These are phyloP conservation scores for Neoscytalidium dimidiatum DNA, from an alignment of 2,329 filamentous ascomycete species.

Conservation along the genomic window DNA sequence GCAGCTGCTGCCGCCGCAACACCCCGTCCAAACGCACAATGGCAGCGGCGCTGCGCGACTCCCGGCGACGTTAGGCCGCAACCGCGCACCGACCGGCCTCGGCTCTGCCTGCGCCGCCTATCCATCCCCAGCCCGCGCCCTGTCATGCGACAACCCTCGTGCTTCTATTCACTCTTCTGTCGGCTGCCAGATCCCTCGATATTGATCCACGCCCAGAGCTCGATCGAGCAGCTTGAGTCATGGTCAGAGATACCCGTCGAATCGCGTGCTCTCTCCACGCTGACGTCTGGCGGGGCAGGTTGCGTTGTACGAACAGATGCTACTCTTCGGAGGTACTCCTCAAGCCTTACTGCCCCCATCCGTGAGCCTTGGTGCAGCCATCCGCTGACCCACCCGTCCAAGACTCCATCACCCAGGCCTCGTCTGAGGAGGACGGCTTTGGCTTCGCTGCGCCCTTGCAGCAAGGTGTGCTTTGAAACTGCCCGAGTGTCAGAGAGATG, in stretches of 20 bases:
- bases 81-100: neutral
- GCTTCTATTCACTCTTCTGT: neutral
- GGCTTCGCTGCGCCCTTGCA: slow-evolving; percentile 74
- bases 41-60: no score
- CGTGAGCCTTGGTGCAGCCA: no score
- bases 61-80: no score
- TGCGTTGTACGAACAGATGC: slow-evolving; percentile 45
- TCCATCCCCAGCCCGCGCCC: neutral
- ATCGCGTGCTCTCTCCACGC: neutral
- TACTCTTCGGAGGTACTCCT: slow-evolving; percentile 74
- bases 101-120: neutral
- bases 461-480: slow-evolving; percentile 60
- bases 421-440: slow-evolving; percentile 66
- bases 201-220: neutral
- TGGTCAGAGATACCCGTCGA: neutral
- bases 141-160: neutral
- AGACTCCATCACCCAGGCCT: slow-evolving; percentile 77
- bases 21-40: no score
- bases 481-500: neutral
- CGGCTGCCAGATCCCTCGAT: neutral
- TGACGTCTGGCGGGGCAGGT: slow-evolving; percentile 8
- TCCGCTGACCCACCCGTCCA: neutral
- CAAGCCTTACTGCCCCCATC: neutral
- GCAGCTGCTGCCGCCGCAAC: no score
- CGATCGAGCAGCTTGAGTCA: neutral